These are phyloP conservation scores for Thalassiosira ordinaria DNA, from an alignment of 352 stramenopile genomes.

Conservation along the genomic window DNA sequence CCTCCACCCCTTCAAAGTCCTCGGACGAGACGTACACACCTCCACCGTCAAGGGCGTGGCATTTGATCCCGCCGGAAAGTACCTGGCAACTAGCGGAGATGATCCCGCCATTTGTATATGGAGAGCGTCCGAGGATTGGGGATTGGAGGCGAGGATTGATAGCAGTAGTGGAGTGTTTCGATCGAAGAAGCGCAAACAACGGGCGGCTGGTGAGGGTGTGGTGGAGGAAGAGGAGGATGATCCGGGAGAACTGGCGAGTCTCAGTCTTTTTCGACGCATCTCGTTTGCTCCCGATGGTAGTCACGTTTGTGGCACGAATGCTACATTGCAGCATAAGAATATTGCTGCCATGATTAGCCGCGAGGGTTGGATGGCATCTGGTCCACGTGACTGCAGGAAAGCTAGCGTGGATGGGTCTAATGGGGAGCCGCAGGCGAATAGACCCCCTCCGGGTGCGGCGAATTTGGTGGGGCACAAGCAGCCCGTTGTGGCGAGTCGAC, in stretches of 20 bases:
- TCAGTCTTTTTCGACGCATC: conserved; percentile 80
- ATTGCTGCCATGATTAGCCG: conserved; percentile 81
- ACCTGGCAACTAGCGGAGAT: conserved; percentile 81
- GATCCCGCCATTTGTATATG: conserved; percentile 85
- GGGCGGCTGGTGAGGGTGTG: neutral
- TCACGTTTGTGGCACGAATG: conserved; percentile 83
- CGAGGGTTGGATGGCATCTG: conserved; percentile 73
- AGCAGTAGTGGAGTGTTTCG: conserved; percentile 73
- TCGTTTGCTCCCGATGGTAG: conserved; percentile 81
- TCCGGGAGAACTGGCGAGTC: conserved; percentile 63
- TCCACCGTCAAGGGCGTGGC: conserved; percentile 85
- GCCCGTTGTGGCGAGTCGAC: conserved; percentile 75
- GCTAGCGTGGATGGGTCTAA: neutral
- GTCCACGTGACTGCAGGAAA: conserved; percentile 9
- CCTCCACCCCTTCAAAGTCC: conserved; percentile 77
- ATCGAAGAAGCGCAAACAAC: conserved; percentile 63
- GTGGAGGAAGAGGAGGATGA: conserved; percentile 51
- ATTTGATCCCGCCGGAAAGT: conserved; percentile 85
- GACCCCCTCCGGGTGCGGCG: conserved; percentile 64
- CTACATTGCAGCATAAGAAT: conserved; percentile 78
- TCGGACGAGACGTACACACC: conserved; percentile 76
- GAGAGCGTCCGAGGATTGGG: conserved; percentile 85
- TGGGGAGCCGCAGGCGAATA: neutral
- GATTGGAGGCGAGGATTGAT: conserved; percentile 79
- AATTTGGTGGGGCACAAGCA: conserved; percentile 85